A percentile compares a stretch with the other conserved stretches of the same genome.
These are phyloP conservation scores for Ophiostoma tasmaniense DNA, from an alignment of 2,329 filamentous ascomycete genomes.

Conservation along the genomic window DNA sequence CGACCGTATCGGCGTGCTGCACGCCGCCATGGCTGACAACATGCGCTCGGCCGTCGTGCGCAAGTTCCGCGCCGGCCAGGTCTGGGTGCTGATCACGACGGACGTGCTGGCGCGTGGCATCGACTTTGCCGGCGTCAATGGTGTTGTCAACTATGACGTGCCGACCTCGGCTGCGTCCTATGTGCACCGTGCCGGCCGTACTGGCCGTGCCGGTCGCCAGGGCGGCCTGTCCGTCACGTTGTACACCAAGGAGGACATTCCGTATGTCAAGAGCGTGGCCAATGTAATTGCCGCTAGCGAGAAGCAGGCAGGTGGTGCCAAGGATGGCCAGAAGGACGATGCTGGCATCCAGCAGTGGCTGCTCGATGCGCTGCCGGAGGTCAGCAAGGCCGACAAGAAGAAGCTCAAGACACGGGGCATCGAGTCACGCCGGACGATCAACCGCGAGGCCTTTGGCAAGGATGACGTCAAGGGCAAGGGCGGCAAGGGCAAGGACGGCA, in stretches of 20 bases:
- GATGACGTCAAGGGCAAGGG: not conserved
- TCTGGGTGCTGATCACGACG: constrained; percentile 95
- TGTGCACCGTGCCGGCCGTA: constrained; percentile 86
- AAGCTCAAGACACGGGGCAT: constrained; percentile 75
- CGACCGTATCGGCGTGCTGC: constrained; percentile 77
- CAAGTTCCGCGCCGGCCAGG: constrained; percentile 79
- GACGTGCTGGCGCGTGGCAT: constrained; percentile 87
- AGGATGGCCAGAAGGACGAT: not conserved
- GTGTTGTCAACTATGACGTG: constrained; percentile 95
- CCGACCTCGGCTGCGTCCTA: constrained; percentile 85
- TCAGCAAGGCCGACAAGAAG: constrained; percentile 76
- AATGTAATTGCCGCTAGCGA: constrained; percentile 85
- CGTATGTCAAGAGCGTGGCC: constrained; percentile 79
- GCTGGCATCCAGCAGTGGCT: constrained; percentile 67
- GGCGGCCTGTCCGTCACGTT: constrained; percentile 88
- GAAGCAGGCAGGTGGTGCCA: constrained; percentile 46
- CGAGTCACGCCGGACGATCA: constrained; percentile 48
- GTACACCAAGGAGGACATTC: constrained; percentile 91
- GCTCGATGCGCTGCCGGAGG: constrained; percentile 73
- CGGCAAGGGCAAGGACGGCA: not conserved
- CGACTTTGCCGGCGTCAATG: constrained; percentile 90
- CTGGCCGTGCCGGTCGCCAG: constrained; percentile 76
- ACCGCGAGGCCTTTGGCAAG: constrained; percentile 1
- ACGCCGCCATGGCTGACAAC: constrained; percentile 72
- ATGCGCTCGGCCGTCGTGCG: constrained; percentile 76